phyloP scores from a whole-genome alignment of 208 protist genomes.

The Angomonas deanei region DNA sequence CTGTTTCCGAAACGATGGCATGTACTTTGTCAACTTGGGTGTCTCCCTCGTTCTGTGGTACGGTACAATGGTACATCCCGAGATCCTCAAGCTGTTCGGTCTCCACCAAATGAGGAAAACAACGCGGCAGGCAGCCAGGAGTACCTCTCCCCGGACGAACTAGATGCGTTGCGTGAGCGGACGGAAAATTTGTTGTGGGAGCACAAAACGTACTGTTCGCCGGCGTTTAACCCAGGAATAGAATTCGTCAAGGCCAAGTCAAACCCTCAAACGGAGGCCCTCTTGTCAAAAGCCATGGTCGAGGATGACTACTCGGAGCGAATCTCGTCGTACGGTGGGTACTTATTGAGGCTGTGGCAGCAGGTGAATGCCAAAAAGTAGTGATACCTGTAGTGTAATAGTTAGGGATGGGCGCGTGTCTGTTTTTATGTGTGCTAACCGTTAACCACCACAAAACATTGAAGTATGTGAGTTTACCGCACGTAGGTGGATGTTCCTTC shows the following conservation, averaged over 20 bases:
- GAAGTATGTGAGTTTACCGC: no score
- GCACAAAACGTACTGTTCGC: constrained; percentile 23
- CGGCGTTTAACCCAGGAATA: constrained; percentile 29
- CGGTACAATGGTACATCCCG: constrained; percentile 33
- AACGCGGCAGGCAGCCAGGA: constrained; percentile 13
- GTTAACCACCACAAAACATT: background rate
- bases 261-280: constrained; percentile 44
- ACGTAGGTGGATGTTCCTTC: no score
- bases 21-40: constrained; percentile 61
- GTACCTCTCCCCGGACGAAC: constrained; percentile 36
- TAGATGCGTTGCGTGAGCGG: constrained; percentile 45
- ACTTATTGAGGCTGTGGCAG: constrained; percentile 54
- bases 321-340: constrained; percentile 57
- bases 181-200: constrained; percentile 42
- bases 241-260: constrained; percentile 53
- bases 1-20: constrained; percentile 46
- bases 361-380: constrained; percentile 23
- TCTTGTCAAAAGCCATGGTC: constrained; percentile 58
- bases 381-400: background rate
- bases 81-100: constrained; percentile 45
- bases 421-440: no score
- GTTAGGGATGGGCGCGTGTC: background rate
- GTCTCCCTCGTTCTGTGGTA: constrained; percentile 69
- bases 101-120: constrained; percentile 16
- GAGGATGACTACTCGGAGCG: constrained; percentile 51